Conservation (phyloP, 2,329 filamentous ascomycete species). For the Diplodia corticola region DNA sequence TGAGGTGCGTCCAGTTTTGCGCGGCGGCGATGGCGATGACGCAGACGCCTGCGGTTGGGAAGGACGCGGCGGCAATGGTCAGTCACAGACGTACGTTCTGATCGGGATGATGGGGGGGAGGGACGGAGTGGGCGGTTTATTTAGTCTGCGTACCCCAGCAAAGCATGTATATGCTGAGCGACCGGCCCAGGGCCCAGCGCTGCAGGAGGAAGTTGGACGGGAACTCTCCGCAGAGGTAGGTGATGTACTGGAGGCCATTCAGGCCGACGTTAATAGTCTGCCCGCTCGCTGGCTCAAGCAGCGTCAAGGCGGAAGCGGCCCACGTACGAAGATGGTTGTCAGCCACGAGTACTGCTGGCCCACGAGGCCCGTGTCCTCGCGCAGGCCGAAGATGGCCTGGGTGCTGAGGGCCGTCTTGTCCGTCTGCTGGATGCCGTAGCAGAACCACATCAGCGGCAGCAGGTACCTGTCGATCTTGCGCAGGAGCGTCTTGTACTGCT, state of each 20-base stretch:
- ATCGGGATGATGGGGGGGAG: too few species aligned
- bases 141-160: constrained; percentile 19
- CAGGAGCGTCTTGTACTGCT: constrained; percentile 20
- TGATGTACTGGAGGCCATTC: constrained; percentile 39
- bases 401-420: constrained; percentile 49
- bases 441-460: constrained; percentile 23
- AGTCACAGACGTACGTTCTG: too few species aligned
- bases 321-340: constrained; percentile 53
- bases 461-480: constrained; percentile 22
- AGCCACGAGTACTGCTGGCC: constrained; percentile 59
- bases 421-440: constrained; percentile 60
- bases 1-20: constrained; percentile 36
- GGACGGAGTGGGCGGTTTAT: too few species aligned
- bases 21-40: constrained; percentile 21
- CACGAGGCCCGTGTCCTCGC: constrained; percentile 50
- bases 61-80: too few species aligned
- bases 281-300: too few species aligned
- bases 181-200: constrained; percentile 21
- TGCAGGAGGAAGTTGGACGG: constrained; percentile 27
- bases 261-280: not conserved
- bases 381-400: constrained; percentile 53
- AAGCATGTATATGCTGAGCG: constrained; percentile 22
- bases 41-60: constrained; percentile 19
- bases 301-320: not conserved
- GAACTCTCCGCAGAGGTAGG: constrained; percentile 27